phyloP scores from a whole-genome alignment of 1,284 basidiomycete species.

The Cronartium quercuum region DNA sequence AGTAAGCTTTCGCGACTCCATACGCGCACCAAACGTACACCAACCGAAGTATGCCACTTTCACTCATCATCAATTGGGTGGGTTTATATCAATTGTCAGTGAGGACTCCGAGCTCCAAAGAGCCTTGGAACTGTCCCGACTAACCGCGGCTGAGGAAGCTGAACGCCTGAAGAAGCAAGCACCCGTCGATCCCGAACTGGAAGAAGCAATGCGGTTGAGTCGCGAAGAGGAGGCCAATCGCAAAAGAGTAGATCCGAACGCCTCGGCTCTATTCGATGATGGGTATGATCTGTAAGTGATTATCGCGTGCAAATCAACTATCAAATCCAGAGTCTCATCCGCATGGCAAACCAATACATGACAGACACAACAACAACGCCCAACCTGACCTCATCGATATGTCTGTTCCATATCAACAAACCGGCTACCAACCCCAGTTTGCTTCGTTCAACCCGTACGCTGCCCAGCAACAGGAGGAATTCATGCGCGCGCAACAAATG shows the following conservation, averaged over 20 bases:
- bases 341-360: constrained; percentile 42
- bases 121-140: constrained; percentile 56
- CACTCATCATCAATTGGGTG: neutral
- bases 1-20: constrained; percentile 1
- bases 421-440: constrained; percentile 54
- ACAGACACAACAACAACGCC: constrained; percentile 45
- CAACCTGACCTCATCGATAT: constrained; percentile 50
- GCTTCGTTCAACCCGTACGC: constrained; percentile 55
- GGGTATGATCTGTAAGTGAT: constrained; percentile 5
- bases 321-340: neutral
- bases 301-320: neutral
- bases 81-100: constrained; percentile 43
- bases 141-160: constrained; percentile 35
- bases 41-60: neutral
- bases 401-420: constrained; percentile 50
- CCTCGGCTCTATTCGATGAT: constrained; percentile 37
- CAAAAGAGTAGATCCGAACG: constrained; percentile 35
- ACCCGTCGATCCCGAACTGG: constrained; percentile 47
- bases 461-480: constrained; percentile 55
- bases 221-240: constrained; percentile 65
- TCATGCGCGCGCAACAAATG: constrained; percentile 46
- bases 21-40: neutral
- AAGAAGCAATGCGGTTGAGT: constrained; percentile 71
- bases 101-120: constrained; percentile 74
- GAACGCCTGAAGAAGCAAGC: constrained; percentile 24